Evolutionary conservation across 768 basidiomycete species (phyloP).

Genomic region (Wakefieldia striispora): DNA sequence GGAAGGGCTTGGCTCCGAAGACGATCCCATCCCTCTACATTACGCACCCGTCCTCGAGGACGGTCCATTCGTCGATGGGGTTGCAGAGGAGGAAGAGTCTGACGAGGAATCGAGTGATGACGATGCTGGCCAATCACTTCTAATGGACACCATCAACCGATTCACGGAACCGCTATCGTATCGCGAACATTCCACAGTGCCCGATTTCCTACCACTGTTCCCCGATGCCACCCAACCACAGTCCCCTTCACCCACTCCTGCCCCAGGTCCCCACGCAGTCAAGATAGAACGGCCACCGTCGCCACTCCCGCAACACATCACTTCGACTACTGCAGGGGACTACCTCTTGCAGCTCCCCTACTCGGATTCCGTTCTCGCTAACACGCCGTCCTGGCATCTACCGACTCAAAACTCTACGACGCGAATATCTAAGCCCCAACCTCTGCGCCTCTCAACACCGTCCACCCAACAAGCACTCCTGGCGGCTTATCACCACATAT

Average conservation of each 20-base stretch:
- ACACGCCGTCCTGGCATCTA: conserved; percentile 67
- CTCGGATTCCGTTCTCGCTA: conserved; percentile 65
- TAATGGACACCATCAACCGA: conserved; percentile 18
- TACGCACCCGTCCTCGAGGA: conserved; percentile 39
- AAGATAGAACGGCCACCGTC: conserved; percentile 35
- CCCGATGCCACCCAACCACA: conserved; percentile 27
- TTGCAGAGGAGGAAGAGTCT: conserved; percentile 31
- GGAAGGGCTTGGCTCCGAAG: conserved; percentile 55
- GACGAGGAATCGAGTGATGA: conserved; percentile 29
- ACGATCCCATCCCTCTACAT: conserved; percentile 54
- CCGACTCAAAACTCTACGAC: conserved; percentile 40
- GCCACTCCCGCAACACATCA: conserved; percentile 44
- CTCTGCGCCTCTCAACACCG: conserved; percentile 43
- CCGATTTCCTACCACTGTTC: conserved; percentile 36
- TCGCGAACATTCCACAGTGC: conserved; percentile 35
- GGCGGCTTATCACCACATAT: conserved; percentile 72
- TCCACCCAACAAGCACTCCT: conserved; percentile 64
- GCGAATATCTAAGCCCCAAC: conserved; percentile 17
- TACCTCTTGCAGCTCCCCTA: conserved; percentile 74
- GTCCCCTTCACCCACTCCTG: conserved; percentile 39
- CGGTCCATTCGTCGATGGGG: conserved; percentile 5
- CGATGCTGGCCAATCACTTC: not conserved
- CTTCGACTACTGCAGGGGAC: conserved; percentile 53
- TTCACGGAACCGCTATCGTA: conserved; percentile 23
- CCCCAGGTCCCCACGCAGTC: conserved; percentile 21